A percentile compares a stretch with the other conserved stretches of the same genome.
phyloP scores from a whole-genome alignment of 2,329 filamentous ascomycete species.

The Calonectria henricotiae region DNA sequence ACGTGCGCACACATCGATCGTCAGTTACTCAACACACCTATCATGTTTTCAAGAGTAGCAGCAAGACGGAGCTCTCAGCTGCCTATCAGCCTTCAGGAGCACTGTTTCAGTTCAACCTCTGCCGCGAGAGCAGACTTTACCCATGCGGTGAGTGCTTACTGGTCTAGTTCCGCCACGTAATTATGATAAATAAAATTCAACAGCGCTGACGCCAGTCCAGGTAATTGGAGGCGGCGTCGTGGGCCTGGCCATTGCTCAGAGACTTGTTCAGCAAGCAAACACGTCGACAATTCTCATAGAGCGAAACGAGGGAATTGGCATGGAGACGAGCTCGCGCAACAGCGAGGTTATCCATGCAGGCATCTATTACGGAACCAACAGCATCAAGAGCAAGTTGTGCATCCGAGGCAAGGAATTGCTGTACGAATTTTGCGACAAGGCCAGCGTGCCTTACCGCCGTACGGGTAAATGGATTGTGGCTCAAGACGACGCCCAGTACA shows the following conservation, averaged over 20 bases:
- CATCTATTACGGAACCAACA: slow-evolving; percentile 86
- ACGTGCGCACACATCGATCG: neutral
- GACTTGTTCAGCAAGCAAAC: slow-evolving; percentile 77
- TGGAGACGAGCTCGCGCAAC: slow-evolving; percentile 91
- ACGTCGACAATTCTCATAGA: slow-evolving; percentile 85
- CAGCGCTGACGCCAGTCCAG: slow-evolving; percentile 51
- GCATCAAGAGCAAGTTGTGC: slow-evolving; percentile 89
- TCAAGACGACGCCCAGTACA: slow-evolving; percentile 81
- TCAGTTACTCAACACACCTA: neutral
- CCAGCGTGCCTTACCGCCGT: slow-evolving; percentile 79
- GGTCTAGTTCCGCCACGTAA: slow-evolving; percentile 8
- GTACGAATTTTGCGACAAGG: slow-evolving; percentile 81
- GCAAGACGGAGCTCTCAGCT: neutral
- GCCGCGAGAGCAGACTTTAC: slow-evolving; percentile 62
- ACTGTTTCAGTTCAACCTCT: slow-evolving; percentile 59
- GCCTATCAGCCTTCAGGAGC: slow-evolving; percentile 34
- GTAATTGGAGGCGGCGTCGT: slow-evolving; percentile 78
- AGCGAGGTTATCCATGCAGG: slow-evolving; percentile 98
- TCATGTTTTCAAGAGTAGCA: slow-evolving; percentile 26
- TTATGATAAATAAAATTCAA: neutral
- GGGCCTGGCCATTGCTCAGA: slow-evolving; percentile 84
- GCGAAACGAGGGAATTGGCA: slow-evolving; percentile 82
- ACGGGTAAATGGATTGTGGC: slow-evolving; percentile 97
- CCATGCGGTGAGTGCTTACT: slow-evolving; percentile 59
- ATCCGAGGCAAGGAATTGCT: slow-evolving; percentile 83